Base-by-base conservation (phyloP, 108 stramenopile species). In the Nannochloropsis salina region DNA sequence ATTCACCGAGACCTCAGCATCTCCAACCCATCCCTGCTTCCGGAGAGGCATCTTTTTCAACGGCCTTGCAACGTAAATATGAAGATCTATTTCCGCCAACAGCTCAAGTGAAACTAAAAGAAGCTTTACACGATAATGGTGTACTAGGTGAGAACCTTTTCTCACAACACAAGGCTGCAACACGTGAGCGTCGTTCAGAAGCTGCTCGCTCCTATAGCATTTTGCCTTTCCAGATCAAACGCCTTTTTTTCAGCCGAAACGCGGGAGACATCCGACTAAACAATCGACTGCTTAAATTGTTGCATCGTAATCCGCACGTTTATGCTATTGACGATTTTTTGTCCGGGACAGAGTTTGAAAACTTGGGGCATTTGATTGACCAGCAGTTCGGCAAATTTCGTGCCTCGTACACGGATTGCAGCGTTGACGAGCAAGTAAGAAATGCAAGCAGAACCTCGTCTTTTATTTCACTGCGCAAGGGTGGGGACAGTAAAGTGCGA, bases 401-500 rank as follows among this genome's bases (percentile, higher is more conserved):
- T 3, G 47, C 44, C 31, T 84, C 84, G 40, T 84, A 51, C 0
- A 84, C 84, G 15, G 84, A 84, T 15, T 11, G 15, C 12, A 15
- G 2, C 45, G 47, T 79, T 11, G 42, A 86, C 44, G 74, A 12
- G 41, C 5, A 86, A n/a, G 85, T 86, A 20, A 81, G 80, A 18
- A 80, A 31, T 8, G 80, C 31, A 10, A 80, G 80, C 9, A 21
- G 85, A 15, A 86, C 85, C 41, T 86, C 85, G 6, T 22, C 41
- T 18, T 86, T 42, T n/a, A 82, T 86, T 40, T 80, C 40, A 22
- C 18, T 86, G 15, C 44, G 41, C 18, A 86, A 86, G 81, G 41
- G 82, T 18, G 74, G 80, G 8, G 85, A 81, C 18, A 80, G 74
- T 18, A 80, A 80, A 41, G n/a, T 86, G 80, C 81, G 85, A 80